A percentile compares a stretch with the other conserved stretches of the same genome.
Conservation (phyloP, 768 basidiomycete species). For the Podaxis rugospora region DNA sequence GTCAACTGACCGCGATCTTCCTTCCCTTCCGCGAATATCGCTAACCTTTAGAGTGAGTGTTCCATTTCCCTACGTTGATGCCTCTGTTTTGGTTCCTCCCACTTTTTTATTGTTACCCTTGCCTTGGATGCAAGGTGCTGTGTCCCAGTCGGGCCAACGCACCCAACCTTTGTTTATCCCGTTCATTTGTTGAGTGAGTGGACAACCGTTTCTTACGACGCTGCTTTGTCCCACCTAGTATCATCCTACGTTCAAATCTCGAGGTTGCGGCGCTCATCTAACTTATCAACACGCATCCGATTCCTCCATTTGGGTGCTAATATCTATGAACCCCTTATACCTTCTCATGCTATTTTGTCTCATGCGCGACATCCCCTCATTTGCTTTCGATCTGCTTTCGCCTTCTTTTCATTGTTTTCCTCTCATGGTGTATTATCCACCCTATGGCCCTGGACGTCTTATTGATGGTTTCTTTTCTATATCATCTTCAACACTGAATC, state of each 20-base stretch:
- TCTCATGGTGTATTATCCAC: conserved; percentile 7
- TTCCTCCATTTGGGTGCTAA: conserved; percentile 1
- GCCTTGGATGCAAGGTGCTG: neutral
- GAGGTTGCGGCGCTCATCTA: conserved; percentile 63
- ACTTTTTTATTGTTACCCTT: conserved; percentile 15
- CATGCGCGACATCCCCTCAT: neutral
- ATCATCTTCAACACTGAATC: conserved; percentile 1
- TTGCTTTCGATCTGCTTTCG: neutral
- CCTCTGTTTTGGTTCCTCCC: conserved; percentile 18
- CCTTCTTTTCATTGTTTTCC: neutral
- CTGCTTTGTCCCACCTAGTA: conserved; percentile 40
- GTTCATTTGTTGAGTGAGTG: conserved; percentile 7
- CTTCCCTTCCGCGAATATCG: conserved; percentile 19
- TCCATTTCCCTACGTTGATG: conserved; percentile 16
- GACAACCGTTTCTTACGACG: conserved; percentile 26
- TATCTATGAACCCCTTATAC: neutral
- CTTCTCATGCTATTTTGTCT: neutral
- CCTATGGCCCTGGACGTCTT: conserved; percentile 4
- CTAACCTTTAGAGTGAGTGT: conserved; percentile 9
- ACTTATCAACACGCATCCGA: conserved; percentile 17
- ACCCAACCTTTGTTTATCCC: neutral
- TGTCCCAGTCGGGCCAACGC: neutral
- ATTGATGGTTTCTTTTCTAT: conserved; percentile 11
- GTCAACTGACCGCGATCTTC: conserved; percentile 43
- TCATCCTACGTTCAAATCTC: conserved; percentile 63